Evolutionary conservation across 768 basidiomycete genomes (phyloP).

Genomic region (Tulasnella sp.): DNA sequence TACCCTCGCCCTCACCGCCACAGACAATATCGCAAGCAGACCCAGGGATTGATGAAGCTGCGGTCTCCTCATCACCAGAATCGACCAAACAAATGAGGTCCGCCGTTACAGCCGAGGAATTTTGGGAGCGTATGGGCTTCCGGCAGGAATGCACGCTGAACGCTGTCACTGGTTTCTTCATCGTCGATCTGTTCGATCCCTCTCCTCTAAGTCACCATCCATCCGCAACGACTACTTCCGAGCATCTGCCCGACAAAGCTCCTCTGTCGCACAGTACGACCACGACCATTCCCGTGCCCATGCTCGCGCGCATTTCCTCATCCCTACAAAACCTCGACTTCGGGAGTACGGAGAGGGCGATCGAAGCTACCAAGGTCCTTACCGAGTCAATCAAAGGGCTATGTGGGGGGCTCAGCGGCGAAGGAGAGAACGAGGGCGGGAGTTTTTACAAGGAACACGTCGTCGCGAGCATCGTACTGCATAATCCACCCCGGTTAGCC

Average conservation of each 20-base stretch:
- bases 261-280: constrained; percentile 39
- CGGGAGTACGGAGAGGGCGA: constrained; percentile 49
- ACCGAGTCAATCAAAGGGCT: constrained; percentile 32
- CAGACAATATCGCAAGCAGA: neutral
- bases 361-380: constrained; percentile 60
- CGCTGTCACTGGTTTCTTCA: constrained; percentile 88
- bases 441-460: constrained; percentile 9
- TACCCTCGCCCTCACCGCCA: neutral
- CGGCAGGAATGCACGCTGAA: constrained; percentile 90
- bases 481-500: constrained; percentile 11
- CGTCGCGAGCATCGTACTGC: neutral
- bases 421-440: neutral
- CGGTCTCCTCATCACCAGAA: constrained; percentile 24
- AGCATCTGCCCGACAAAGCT: constrained; percentile 31
- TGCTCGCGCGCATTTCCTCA: constrained; percentile 59
- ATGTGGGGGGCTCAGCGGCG: constrained; percentile 1
- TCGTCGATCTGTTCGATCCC: constrained; percentile 29
- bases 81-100: neutral
- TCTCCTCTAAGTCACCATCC: constrained; percentile 19
- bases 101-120: constrained; percentile 54
- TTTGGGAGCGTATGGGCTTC: constrained; percentile 96
- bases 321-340: constrained; percentile 73
- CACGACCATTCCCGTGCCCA: constrained; percentile 44
- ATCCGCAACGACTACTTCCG: constrained; percentile 12
- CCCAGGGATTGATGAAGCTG: constrained; percentile 42